Conservation (phyloP, 73 alveolate species). For the Halteria grandinella region DNA sequence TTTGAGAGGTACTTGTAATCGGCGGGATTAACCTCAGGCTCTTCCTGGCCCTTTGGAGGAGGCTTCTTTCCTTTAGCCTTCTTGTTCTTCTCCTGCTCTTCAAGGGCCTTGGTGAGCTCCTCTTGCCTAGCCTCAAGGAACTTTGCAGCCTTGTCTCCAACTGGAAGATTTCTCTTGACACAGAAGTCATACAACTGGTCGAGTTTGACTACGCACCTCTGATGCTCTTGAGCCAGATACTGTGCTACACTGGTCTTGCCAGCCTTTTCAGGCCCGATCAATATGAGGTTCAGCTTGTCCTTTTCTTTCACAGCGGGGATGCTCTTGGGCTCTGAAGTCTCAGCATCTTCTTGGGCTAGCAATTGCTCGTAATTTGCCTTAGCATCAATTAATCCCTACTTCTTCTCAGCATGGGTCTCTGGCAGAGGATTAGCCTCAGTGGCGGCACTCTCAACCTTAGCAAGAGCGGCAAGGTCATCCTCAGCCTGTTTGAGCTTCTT, state of each 20-base stretch:
- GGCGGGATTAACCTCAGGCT: slow-evolving; percentile 89
- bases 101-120: slow-evolving; percentile 83
- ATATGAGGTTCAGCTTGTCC: slow-evolving; percentile 85
- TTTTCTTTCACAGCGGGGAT: slow-evolving; percentile 73
- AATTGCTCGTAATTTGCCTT: slow-evolving; percentile 41
- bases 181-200: slow-evolving; percentile 88
- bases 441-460: slow-evolving; percentile 77
- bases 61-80: slow-evolving; percentile 85
- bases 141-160: slow-evolving; percentile 81
- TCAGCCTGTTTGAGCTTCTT: slow-evolving; percentile 80
- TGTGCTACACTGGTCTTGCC: slow-evolving; percentile 95
- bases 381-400: slow-evolving; percentile 24
- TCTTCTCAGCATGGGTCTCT: slow-evolving; percentile 78
- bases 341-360: slow-evolving; percentile 60
- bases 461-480: slow-evolving; percentile 81
- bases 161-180: slow-evolving; percentile 84
- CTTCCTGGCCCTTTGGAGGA: slow-evolving; percentile 82
- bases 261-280: slow-evolving; percentile 92
- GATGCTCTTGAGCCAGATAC: slow-evolving; percentile 89
- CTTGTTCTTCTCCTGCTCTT: slow-evolving; percentile 93
- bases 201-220: slow-evolving; percentile 87
- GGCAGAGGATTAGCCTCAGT: slow-evolving; percentile 76
- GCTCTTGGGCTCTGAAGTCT: slow-evolving; percentile 39
- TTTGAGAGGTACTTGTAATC: slow-evolving; percentile 86
- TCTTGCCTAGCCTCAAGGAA: slow-evolving; percentile 85